phyloP scores from a whole-genome alignment of 2,329 filamentous ascomycete genomes.

The Ceratocystis lukuohia region DNA sequence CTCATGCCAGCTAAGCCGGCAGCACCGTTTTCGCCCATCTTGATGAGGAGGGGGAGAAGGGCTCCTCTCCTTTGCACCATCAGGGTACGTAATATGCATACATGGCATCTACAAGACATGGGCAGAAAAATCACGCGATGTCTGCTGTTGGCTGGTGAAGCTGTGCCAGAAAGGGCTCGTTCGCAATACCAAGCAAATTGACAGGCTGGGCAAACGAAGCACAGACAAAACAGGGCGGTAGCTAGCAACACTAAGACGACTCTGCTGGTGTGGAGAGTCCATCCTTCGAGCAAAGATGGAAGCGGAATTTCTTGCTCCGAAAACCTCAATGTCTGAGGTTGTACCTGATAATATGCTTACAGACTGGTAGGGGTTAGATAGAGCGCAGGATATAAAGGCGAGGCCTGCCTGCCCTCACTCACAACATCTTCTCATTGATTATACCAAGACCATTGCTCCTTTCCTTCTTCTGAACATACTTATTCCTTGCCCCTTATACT shows the following conservation, averaged over 20 bases:
- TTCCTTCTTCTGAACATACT: background rate
- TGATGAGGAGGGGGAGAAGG: background rate
- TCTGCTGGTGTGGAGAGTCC: background rate
- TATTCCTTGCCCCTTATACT: background rate
- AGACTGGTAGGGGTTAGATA: background rate
- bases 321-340: background rate
- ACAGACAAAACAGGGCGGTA: background rate
- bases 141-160: background rate
- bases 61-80: background rate
- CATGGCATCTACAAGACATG: background rate
- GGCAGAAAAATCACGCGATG: background rate
- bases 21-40: background rate
- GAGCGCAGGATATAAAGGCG: background rate
- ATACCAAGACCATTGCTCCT: background rate
- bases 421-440: background rate
- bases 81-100: background rate
- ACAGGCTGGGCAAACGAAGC: background rate
- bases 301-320: background rate
- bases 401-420: background rate
- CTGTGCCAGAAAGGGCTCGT: background rate
- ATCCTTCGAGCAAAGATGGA: background rate
- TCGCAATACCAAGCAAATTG: constrained; percentile 4
- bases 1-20: background rate
- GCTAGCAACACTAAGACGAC: background rate
- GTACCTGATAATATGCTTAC: constrained; percentile 4